Base-by-base conservation (phyloP, 257 asterid genomes). In the Gardenia jasminoides region DNA sequence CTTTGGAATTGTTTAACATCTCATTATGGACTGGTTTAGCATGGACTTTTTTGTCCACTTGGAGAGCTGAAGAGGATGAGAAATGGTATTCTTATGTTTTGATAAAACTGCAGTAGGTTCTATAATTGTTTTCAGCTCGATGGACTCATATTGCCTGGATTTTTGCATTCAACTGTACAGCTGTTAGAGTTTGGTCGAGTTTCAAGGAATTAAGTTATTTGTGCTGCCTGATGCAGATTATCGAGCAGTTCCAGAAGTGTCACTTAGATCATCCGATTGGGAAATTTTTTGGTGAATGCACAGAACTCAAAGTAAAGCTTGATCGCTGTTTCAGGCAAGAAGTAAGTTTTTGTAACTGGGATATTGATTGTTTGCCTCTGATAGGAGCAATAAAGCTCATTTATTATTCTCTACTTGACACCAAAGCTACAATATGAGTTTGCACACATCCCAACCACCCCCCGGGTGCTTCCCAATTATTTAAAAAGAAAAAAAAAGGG, bases 211-310 rank as follows among this genome's bases (percentile, higher is more conserved):
- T 12, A 47, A 67, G 39, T 15, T 41, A 8, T 9, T 56, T 41
- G 76, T 80, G 16, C 71, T n/a, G 52, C 24, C 12, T 31, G 75
- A 22, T 83, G 67, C 91, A 92, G 97, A 86, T 92, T 67, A 91
- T 92, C 64, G 91, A 92, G 82, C 73, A 81, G 81, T 92, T 92
- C 79, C 97, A 92, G 80, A 91, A 87, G 84, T 89, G 97, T 78
- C 97, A 91, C 75, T 70, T 81, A 48, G 94, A 91, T 83, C 96
- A 92, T 85, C 96, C 97, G 54, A 71, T 92, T 36, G 92, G 94
- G 78, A 92, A 92, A 82, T 92, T 91, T 79, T 88, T 92, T 62
- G 95, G 95, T 48, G 79, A 86, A 78, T 91, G 97, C 90, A 90
- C 97, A 16, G 92, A 88, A 78, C 82, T 90, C 68, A 92, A 92